These are phyloP conservation scores for Torrubiellomyces zombiae DNA, from an alignment of 2,329 filamentous ascomycete genomes.

Conservation along the genomic window DNA sequence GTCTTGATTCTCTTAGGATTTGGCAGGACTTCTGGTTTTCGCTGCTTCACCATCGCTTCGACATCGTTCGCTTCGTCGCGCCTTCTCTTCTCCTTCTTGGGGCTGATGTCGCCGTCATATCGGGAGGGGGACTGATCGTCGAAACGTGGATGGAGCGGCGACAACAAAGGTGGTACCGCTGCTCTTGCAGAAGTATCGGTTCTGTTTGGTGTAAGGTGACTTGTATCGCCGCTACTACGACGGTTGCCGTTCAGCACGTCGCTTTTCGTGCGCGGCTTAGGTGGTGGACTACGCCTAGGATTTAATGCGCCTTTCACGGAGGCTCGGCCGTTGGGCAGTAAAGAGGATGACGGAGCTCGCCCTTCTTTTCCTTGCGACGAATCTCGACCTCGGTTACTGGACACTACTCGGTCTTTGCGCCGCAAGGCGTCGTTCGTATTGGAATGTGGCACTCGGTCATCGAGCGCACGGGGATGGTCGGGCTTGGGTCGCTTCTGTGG, in stretches of 20 bases:
- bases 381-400: too few species aligned
- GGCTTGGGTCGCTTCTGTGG: slow-evolving; percentile 29
- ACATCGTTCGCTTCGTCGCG: slow-evolving; percentile 13
- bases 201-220: slow-evolving; percentile 20
- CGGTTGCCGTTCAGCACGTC: slow-evolving; percentile 26
- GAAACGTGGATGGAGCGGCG: slow-evolving; percentile 31
- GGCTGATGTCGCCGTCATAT: slow-evolving; percentile 10
- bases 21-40: slow-evolving; percentile 11
- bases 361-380: too few species aligned
- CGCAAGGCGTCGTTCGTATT: slow-evolving; percentile 16
- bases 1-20: slow-evolving; percentile 21
- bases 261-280: slow-evolving; percentile 20
- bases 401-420: too few species aligned
- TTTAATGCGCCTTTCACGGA: slow-evolving; percentile 14
- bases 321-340: slow-evolving; percentile 20
- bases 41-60: slow-evolving; percentile 13
- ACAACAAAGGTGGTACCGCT: slow-evolving; percentile 33
- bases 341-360: slow-evolving; percentile 9
- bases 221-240: slow-evolving; percentile 19
- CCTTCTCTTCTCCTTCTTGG: slow-evolving; percentile 15
- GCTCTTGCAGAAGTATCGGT: slow-evolving; percentile 19
- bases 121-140: slow-evolving; percentile 15
- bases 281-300: slow-evolving; percentile 14
- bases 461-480: slow-evolving; percentile 16
- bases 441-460: slow-evolving; percentile 15